Evolutionary conservation across 2,329 filamentous ascomycete genomes (phyloP), one percentile per base, ranked within the genome.

Genomic region (Fusarium tjaetaba): DNA sequence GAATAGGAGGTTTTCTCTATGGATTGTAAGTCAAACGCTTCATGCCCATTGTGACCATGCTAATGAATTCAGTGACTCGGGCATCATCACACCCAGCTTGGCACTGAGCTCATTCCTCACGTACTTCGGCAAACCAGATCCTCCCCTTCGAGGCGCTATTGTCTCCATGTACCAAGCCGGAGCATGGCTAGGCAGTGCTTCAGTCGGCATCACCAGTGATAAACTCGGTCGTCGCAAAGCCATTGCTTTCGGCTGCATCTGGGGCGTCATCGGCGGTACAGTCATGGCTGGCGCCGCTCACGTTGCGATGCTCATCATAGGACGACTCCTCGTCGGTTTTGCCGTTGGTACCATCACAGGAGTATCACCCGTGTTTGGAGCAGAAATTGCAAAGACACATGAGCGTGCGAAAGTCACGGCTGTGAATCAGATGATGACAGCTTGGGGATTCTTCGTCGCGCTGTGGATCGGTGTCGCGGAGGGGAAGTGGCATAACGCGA

Each of bases 351-450:
- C 82, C 4, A 83, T 84, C 26, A 84, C 82, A 0, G 82, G 82
- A 2, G 82, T 84, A 10, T 82, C 82, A 11, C 82, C 82, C 2
- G 82, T 84, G 3, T 83, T 82, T 48, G 82, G 82, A 4, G 82
- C 82, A 2, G 82, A 84, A 49, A 84, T 84, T n/a, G 82, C 82
- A 5, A 84, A 84, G 76, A 84, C 82, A 1, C 72, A 81, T 3
- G 82, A 84, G 53, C 78, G 82, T 30, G 82, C 82, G 11, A 82
- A 76, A 41, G 80, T 84, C n/a, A 84, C 81, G 0, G 82, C 82
- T 1, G 79, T 82, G 4, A 84, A 82, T 57, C 82, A 84, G 38
- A 84, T 84, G 82, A 84, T 84, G 82, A 82, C 82, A 13, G 81
- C 82, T 1, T 84, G 82, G 82, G 82, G 82, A 1, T 84, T 84